Evolutionary conservation across 768 basidiomycete genomes (phyloP).

Genomic region (Hygrocybe punicea): DNA sequence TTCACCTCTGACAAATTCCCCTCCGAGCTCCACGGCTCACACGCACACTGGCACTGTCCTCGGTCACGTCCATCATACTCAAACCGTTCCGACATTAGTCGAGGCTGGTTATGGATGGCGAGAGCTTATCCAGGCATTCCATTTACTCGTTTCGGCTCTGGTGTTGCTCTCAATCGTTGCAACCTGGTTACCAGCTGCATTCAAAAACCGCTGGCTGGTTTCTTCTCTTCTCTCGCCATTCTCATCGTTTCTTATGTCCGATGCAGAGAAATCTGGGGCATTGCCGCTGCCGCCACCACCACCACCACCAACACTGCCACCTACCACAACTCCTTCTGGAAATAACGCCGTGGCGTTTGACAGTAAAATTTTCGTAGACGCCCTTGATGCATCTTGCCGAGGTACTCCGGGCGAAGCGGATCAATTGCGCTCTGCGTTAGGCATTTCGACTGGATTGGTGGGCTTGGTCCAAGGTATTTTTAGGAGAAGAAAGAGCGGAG

Average conservation of each 20-base stretch:
- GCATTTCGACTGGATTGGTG: slow-evolving; percentile 8
- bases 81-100: slow-evolving; percentile 14
- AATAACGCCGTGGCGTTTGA: slow-evolving; percentile 4
- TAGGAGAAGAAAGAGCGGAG: slow-evolving; percentile 25
- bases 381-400: slow-evolving; percentile 29
- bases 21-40: slow-evolving; percentile 38
- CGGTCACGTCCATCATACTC: slow-evolving; percentile 22
- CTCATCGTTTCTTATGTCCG: neutral
- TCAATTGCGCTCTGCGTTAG: slow-evolving; percentile 39
- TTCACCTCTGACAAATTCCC: slow-evolving; percentile 55
- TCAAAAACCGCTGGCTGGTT: neutral
- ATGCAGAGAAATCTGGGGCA: neutral
- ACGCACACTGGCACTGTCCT: slow-evolving; percentile 60
- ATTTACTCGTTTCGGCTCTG: slow-evolving; percentile 60
- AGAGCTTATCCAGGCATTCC: slow-evolving; percentile 59
- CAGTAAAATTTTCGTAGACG: slow-evolving; percentile 29
- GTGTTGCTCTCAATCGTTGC: slow-evolving; percentile 58
- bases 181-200: slow-evolving; percentile 28
- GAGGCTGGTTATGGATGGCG: slow-evolving; percentile 43
- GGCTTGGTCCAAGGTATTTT: slow-evolving; percentile 2
- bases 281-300: neutral
- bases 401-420: slow-evolving; percentile 40
- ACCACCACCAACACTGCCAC: neutral
- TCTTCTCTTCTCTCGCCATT: neutral
- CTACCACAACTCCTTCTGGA: neutral